Evolutionary conservation across 2,329 filamentous ascomycete genomes (phyloP), one percentile per base, ranked within the genome.

Genomic region (Aaosphaeria arxii): DNA sequence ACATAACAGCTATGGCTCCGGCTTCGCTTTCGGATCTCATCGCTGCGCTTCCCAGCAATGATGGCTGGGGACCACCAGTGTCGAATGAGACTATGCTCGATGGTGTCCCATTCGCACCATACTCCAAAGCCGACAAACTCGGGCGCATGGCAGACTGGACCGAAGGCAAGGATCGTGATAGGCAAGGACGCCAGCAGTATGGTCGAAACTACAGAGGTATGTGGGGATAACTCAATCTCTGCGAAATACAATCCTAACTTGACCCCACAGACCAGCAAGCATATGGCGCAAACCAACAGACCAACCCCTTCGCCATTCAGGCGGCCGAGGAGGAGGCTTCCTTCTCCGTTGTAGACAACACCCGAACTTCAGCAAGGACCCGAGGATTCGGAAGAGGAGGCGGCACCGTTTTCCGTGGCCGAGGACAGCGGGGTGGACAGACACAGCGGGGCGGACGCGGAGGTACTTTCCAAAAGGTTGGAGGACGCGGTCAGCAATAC

Each of bases 91-190:
- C 89, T 56, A 96, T 89, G 53, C 83, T 97, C 64, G 86, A 95
- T 70, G 94, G 94, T 70, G 90, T 97, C 43, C 94, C 94, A 36
- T 99, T 96, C 73, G 94, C 94, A 62, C 94, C 94, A 52, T 99
- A 94, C 80, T 96, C 91, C 59, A 99, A 99, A 77, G 91, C 90
- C 71, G 94, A 99, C 79, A 97, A 96, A 82, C 81, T 99, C 51
- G 94, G 94, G 67, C 91, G 94, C 72, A 97, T 99, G 91, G 94
- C 94, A 52, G 94, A 99, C 79, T 99, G 94, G 94, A 95, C 91
- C 42, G 94, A 96, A 69, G 85, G 88, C 71, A 96, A 96, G 76
- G 82, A 84, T 59, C 69, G 78, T 47, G 89, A 94, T 52, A 79
- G 91, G 65, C 87, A 88, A 59, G 89, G 90, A 53, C 81, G 92